These are phyloP conservation scores for Ciborinia camelliae DNA, from an alignment of 2,329 filamentous ascomycete genomes.

Conservation along the genomic window DNA sequence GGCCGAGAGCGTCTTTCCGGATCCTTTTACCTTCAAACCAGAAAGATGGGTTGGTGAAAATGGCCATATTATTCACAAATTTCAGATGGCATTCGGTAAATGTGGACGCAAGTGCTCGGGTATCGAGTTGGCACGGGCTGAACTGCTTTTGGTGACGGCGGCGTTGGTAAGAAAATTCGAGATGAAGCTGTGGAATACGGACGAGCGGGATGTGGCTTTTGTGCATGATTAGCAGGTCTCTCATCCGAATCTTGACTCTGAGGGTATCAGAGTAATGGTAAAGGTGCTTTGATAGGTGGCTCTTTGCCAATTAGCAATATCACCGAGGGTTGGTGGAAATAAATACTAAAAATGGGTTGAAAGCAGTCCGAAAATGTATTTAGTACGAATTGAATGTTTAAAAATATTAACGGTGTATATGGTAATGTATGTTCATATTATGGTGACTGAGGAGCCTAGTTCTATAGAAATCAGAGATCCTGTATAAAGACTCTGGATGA, in stretches of 20 bases:
- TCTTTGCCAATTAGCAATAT: too few species aligned
- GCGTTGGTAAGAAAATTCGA: constrained; percentile 19
- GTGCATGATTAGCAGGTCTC: constrained; percentile 18
- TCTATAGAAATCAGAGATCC: too few species aligned
- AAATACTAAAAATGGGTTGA: too few species aligned
- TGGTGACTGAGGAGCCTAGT: too few species aligned
- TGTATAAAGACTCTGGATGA: too few species aligned
- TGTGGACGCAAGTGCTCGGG: constrained; percentile 43
- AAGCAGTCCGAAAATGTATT: too few species aligned
- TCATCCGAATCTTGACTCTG: not conserved
- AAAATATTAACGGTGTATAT: too few species aligned
- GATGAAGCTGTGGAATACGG: constrained; percentile 22
- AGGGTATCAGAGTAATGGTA: not conserved
- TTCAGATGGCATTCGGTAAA: constrained; percentile 43
- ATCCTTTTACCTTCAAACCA: constrained; percentile 34
- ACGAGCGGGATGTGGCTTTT: constrained; percentile 19
- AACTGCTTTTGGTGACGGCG: constrained; percentile 21
- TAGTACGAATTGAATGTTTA: too few species aligned
- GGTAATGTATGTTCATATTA: too few species aligned
- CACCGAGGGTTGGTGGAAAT: too few species aligned
- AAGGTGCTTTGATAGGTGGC: too few species aligned
- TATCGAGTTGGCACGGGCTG: constrained; percentile 24
- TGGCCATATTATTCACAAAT: constrained; percentile 25
- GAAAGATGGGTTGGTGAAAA: constrained; percentile 42
- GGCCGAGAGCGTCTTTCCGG: constrained; percentile 35